Evolutionary conservation across 2,329 filamentous ascomycete species (phyloP), one percentile per base, ranked within the genome.

Genomic region (Clonostachys byssicola): DNA sequence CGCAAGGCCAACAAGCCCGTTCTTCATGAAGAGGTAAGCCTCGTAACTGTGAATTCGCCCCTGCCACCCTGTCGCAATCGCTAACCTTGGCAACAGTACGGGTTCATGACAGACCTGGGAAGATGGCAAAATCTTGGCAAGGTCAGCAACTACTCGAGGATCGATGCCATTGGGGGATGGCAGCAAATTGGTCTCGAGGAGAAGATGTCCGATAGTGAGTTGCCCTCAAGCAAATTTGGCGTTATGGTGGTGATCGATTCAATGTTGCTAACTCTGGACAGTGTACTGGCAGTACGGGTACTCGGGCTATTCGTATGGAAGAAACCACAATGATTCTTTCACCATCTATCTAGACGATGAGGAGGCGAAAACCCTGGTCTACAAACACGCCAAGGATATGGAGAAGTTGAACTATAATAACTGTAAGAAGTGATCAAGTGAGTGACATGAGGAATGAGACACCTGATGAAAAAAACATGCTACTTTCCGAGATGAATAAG

Each of bases 271-370:
- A 42, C 40, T n/a, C 66, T 30, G 8, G 9, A 30, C 23, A 30
- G 23, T 79, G 68, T 81, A 71, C 60, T 81, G 77, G 77, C 78
- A 81, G 51, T 80, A 66, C 52, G 77, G 77, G 0, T 79, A 63
- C 52, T 69, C 65, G 5, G 65, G 64, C 1, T 80, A 71, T 53
- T 78, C 74, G 5, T 78, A 76, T 38, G 76, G 77, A 1, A 66
- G 68, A 40, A 81, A 81, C 55, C 63, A 80, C 44, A 63, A 81
- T 40, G 77, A 80, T 46, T 77, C 77, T 0, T 80, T 80, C 55
- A 80, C 77, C 2, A 78, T 81, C 43, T 81, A 68, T 52, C 52
- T 80, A 33, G 77, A 80, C 23, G 70, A 75, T 12, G 64, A 67
- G 4, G 67, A 79, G 57, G 73, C 72, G 1, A 56, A 69, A 54